Evolutionary conservation across 1,284 basidiomycete genomes (phyloP), one percentile per base, ranked within the genome.

Genomic region (Veloboletus limbatus): DNA sequence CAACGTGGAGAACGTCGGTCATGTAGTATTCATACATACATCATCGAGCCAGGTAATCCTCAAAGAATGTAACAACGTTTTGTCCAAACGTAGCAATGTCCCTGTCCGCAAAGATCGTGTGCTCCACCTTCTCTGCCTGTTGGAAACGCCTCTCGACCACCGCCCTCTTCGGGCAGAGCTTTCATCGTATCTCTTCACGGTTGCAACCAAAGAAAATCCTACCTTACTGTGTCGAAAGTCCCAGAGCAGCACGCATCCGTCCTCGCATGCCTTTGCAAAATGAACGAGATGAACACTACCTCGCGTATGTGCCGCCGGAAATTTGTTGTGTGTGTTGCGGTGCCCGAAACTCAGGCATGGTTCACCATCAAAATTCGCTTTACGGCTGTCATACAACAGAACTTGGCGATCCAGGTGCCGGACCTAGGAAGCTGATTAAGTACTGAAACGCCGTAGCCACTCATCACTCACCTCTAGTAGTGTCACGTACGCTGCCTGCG

Each of bases 201-300:
- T 42, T 37, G 36, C 30, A 49, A 40, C 41, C 27, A 44, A 45
- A 43, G 35, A 42, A 43, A 45, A 24, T 27, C 54, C 35, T 63
- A 76, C 76, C 67, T 73, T 72, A 13, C 53, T 51, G 46, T 74
- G 73, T 14, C 77, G 69, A 57, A 70, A 74, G 55, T 80, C 78
- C 76, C 78, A 81, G 18, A 77, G 53, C 10, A 69, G 56, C 21
- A 78, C 67, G 21, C 51, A 55, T 10, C 72, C 73, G 54, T 79
- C 76, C 36, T 63, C 56, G 57, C 68, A 75, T 16, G 74, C 74
- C 46, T 71, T 73, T 25, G 63, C 71, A 57, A 78, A 78, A 46
- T 73, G 67, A 33, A 63, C 64, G 45, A 69, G 58, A 49, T 57
- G 52, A 27, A 66, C 62, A 51, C 64, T 65, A 38, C 69, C 66